phyloP scores from a whole-genome alignment of 306 rosid species.

The Cucumis cinereus region DNA sequence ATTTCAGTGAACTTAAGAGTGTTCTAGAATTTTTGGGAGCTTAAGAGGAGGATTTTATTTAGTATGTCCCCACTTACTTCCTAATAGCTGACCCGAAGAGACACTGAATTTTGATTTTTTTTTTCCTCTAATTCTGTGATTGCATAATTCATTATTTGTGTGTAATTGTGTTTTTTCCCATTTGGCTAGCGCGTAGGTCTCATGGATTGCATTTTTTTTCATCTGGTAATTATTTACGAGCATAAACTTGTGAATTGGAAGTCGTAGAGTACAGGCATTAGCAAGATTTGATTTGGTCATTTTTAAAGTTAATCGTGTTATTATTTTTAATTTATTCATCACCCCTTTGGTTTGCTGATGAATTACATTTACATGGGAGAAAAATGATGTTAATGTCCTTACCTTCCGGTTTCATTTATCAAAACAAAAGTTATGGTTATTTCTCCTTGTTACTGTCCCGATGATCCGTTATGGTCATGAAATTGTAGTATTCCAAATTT shows the following conservation, averaged over 20 bases:
- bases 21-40: not conserved
- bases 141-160: not conserved
- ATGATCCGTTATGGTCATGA: not conserved
- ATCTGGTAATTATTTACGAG: not conserved
- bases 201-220: not conserved
- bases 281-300: not conserved
- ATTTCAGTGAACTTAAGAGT: not conserved
- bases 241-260: not conserved
- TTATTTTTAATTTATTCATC: constrained; percentile 17
- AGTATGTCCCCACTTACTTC: not conserved
- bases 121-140: not conserved
- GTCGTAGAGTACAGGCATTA: not conserved
- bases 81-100: too few relatives aligned
- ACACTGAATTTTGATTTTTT: not conserved
- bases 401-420: constrained; percentile 51
- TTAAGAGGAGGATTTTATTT: not conserved
- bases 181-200: too few relatives aligned
- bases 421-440: constrained; percentile 45
- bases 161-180: not conserved
- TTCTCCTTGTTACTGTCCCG: not conserved
- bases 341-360: constrained; percentile 84
- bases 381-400: constrained; percentile 48
- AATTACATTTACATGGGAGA: constrained; percentile 31
- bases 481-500: not conserved
- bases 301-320: not conserved